phyloP scores from a whole-genome alignment of 176 grass and related monocot genomes.

The Metroxylon sagu region DNA sequence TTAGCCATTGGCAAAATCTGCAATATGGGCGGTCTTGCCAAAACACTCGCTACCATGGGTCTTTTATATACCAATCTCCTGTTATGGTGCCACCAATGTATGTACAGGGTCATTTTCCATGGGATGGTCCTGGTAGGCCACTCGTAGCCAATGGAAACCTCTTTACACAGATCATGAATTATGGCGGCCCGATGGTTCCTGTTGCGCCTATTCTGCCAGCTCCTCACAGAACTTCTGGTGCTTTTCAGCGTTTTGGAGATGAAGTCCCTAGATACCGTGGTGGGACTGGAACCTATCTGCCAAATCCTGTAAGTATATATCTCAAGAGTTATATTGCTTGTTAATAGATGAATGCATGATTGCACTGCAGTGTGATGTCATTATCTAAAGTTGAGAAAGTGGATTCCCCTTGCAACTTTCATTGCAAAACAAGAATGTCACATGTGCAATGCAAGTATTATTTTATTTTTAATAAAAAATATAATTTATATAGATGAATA shows the following conservation, averaged over 20 bases:
- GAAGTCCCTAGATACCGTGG: conserved; percentile 70
- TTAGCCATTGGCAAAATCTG: conserved; percentile 55
- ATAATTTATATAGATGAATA: too few species aligned
- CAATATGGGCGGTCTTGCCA: conserved; percentile 69
- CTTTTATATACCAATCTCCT: conserved; percentile 31
- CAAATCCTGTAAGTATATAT: conserved; percentile 71
- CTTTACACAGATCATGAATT: conserved; percentile 41
- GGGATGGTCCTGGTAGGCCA: conserved; percentile 60
- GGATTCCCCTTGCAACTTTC: too few species aligned
- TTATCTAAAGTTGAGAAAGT: too few species aligned
- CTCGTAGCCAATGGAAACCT: conserved; percentile 44
- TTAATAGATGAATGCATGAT: too few species aligned
- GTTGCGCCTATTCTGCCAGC: conserved; percentile 46
- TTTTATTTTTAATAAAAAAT: too few species aligned
- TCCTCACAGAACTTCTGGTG: conserved; percentile 35
- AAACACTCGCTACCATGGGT: conserved; percentile 25
- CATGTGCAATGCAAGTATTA: too few species aligned
- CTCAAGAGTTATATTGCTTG: too few species aligned
- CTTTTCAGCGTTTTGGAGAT: conserved; percentile 35
- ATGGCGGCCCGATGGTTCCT: conserved; percentile 39
- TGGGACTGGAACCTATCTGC: conserved; percentile 87
- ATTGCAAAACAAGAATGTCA: too few species aligned
- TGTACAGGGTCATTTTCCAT: conserved; percentile 53
- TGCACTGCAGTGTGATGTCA: too few species aligned
- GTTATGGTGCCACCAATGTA: conserved; percentile 38